Conservation (phyloP, 1,284 basidiomycete species). For the Caloboletus firmus region DNA sequence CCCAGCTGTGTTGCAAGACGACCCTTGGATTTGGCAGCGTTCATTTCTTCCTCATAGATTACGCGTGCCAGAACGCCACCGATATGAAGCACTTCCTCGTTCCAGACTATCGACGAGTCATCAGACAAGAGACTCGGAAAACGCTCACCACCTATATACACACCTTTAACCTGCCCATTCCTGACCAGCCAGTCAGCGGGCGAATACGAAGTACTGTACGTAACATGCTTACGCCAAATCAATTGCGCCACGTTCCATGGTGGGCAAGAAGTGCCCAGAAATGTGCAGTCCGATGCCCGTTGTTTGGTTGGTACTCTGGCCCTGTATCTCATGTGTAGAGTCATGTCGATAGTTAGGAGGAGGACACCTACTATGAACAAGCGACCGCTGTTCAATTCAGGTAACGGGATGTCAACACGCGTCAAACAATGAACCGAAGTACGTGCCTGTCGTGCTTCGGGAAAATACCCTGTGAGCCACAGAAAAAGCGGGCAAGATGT, state of each 20-base stretch:
- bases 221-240: conserved; percentile 69
- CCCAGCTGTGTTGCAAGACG: conserved; percentile 54
- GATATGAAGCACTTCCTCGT: conserved; percentile 79
- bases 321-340: conserved; percentile 39
- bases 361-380: conserved; percentile 67
- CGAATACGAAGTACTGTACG: not conserved
- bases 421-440: not conserved
- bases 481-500: conserved; percentile 4
- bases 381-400: conserved; percentile 26
- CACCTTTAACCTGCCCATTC: conserved; percentile 73
- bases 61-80: conserved; percentile 85
- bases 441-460: conserved; percentile 9
- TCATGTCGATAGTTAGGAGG: not conserved
- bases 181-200: conserved; percentile 37
- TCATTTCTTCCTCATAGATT: conserved; percentile 85
- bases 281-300: conserved; percentile 92
- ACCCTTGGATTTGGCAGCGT: conserved; percentile 39
- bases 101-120: conserved; percentile 63
- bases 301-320: conserved; percentile 87
- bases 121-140: not conserved
- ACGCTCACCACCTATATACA: conserved; percentile 19
- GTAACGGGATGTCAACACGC: not conserved
- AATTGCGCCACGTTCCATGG: conserved; percentile 92
- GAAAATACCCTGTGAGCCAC: conserved; percentile 11
- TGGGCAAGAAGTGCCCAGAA: conserved; percentile 90